Conservation (phyloP, 805 yeast genomes). For the Metschnikowia arizonensis region DNA sequence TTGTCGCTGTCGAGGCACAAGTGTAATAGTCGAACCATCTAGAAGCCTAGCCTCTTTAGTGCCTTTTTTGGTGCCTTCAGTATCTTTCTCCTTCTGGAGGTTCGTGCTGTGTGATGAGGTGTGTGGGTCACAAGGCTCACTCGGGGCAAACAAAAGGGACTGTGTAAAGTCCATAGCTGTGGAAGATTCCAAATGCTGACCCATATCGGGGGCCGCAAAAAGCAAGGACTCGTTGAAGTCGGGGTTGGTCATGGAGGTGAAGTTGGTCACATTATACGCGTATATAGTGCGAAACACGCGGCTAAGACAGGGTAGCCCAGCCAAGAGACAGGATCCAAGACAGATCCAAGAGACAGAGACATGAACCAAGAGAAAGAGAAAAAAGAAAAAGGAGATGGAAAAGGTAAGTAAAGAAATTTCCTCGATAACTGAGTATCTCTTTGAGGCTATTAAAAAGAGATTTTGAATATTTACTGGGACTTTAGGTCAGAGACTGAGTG, state of each 20-base stretch:
- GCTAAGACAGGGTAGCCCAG: too few species aligned
- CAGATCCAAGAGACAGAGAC: too few species aligned
- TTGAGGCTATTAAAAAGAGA: too few species aligned
- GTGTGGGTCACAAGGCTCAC: not conserved
- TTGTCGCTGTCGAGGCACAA: conserved; percentile 12
- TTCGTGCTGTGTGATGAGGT: not conserved
- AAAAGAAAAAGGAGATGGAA: too few species aligned
- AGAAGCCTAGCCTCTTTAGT: conserved; percentile 11
- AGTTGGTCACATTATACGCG: conserved; percentile 2
- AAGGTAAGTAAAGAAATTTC: too few species aligned
- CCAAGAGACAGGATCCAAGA: not conserved
- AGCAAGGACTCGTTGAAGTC: conserved; percentile 17
- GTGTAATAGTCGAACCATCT: conserved; percentile 13
- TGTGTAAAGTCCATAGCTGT: conserved; percentile 1
- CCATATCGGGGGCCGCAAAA: conserved; percentile 7
- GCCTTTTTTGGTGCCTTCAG: not conserved
- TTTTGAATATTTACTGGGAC: not conserved
- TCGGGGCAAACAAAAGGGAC: conserved; percentile 7
- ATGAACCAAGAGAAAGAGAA: too few species aligned
- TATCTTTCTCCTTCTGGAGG: not conserved
- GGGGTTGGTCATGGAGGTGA: conserved; percentile 13
- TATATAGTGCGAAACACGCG: conserved; percentile 8
- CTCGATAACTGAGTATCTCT: too few species aligned
- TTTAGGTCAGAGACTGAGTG: not conserved
- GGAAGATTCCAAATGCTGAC: not conserved